Evolutionary conservation across 805 yeast species (phyloP), one percentile per base, ranked within the genome.

Genomic region (Metschnikowia lachancei): DNA sequence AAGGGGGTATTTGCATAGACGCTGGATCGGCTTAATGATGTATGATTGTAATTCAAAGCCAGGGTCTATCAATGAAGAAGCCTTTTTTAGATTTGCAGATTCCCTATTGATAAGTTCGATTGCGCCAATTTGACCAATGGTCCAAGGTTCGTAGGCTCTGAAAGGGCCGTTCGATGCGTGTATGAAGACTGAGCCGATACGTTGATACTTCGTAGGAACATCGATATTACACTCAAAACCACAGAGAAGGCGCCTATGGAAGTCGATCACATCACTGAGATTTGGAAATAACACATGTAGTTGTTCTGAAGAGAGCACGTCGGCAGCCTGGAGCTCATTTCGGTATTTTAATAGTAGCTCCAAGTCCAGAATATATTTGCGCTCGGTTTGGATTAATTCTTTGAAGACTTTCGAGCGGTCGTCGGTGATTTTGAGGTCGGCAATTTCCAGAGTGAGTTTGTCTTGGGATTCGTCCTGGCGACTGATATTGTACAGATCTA

Each of bases 1-100:
- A 42, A 94, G 69, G 1, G 98, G 99, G 65, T 94, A 94, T 63
- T 91, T 88, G 74, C 97, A 88, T n/a, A 94, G 76, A 53, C 99
- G 78, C 70, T 94, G 99, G 32, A 94, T 88, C 0, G 99, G 99
- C 64, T 92, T 94, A 56, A 94, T 80, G 35, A 94, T 74, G 65
- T 87, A 87, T 41, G 92, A 83, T 62, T 87, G 98, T 44, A 94
- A 74, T 64, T 92, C 99, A 61, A 90, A 83, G 36, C 88, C 85
- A 22, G 94, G 92, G 53, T 83, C 92, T 49, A 91, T 81, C 33
- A 90, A 67, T 17, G 70, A 61, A 3, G 85, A 74, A 17, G 82
- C 74, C 49, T 76, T 75, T 39, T 62, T 67, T 43, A 89, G 74
- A 55, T 79, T 80, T 4, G 74, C 61, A 4, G 81, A 76, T 54